phyloP scores from a whole-genome alignment of 352 stramenopile species.

The Globisporangium solare region DNA sequence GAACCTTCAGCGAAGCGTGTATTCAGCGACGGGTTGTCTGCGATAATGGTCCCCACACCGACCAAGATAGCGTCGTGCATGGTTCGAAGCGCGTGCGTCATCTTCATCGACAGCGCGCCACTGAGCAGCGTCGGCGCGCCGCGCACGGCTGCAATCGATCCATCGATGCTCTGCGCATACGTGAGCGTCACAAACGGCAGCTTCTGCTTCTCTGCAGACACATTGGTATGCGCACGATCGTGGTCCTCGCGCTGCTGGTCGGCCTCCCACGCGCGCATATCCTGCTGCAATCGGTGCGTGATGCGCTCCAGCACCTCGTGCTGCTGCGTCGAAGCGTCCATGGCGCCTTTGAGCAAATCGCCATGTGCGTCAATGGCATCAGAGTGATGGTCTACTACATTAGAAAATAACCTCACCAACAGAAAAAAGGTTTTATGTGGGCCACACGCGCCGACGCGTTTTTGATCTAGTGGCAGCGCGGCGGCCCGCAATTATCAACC shows the following conservation, averaged over 20 bases:
- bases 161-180: constrained; percentile 89
- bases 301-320: constrained; percentile 4
- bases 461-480: constrained; percentile 10
- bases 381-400: background rate
- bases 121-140: constrained; percentile 70
- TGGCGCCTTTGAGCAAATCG: no score
- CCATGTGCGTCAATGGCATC: background rate
- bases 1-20: constrained; percentile 53
- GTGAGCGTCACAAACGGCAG: constrained; percentile 75
- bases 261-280: background rate
- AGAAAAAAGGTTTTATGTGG: background rate
- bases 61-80: constrained; percentile 87
- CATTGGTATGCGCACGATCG: no score
- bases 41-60: constrained; percentile 76
- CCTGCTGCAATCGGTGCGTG: constrained; percentile 4
- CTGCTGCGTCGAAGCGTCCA: no score
- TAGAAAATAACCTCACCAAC: background rate
- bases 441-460: background rate
- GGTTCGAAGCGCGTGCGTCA: constrained; percentile 85
- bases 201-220: no score
- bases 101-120: constrained; percentile 65
- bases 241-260: no score
- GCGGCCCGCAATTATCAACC: constrained; percentile 3
- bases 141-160: constrained; percentile 62
- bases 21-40: constrained; percentile 88